Conservation (phyloP, 2,329 filamentous ascomycete genomes). For the Scytalidium sp. region DNA sequence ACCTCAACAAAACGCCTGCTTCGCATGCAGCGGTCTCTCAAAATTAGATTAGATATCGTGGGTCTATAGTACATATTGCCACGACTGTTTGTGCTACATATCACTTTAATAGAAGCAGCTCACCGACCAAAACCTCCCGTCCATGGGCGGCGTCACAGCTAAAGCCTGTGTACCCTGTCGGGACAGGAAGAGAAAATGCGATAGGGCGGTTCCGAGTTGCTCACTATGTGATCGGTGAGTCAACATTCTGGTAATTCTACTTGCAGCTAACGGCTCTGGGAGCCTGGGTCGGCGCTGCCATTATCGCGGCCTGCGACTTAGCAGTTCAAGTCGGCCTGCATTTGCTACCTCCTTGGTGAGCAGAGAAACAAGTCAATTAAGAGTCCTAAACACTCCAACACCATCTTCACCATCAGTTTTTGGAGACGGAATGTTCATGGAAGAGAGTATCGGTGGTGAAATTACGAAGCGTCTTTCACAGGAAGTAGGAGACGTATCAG, state of each 20-base stretch:
- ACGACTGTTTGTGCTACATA: too few species aligned
- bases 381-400: background rate
- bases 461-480: constrained; percentile 8
- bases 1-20: too few species aligned
- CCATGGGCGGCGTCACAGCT: background rate
- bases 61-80: too few species aligned
- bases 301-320: constrained; percentile 4
- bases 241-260: background rate
- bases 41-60: too few species aligned
- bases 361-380: background rate
- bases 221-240: constrained; percentile 11
- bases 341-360: background rate
- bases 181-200: constrained; percentile 12
- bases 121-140: background rate
- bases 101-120: too few species aligned
- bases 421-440: background rate
- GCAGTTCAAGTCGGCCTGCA: background rate
- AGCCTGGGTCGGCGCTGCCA: constrained; percentile 10
- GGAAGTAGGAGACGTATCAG: constrained; percentile 11
- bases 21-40: too few species aligned
- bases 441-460: constrained; percentile 4
- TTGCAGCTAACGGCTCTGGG: background rate
- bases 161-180: constrained; percentile 13
- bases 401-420: background rate
- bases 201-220: constrained; percentile 6